phyloP scores from a whole-genome alignment of 2,329 filamentous ascomycete genomes.

The Diplodia scrobiculata region DNA sequence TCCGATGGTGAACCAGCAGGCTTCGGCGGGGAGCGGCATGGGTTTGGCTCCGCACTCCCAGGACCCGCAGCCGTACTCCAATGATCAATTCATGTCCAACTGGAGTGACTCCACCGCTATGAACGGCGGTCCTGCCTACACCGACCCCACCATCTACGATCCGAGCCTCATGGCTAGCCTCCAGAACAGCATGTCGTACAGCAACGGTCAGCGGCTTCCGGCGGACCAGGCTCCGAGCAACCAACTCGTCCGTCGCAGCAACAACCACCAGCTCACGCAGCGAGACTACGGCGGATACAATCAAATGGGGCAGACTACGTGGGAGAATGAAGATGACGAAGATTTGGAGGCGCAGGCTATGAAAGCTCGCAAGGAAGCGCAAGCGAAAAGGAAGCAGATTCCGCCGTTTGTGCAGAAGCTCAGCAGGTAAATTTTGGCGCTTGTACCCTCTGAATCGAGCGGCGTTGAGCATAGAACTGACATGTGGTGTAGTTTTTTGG shows the following conservation, averaged over 20 bases:
- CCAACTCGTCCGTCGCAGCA: slow-evolving; percentile 51
- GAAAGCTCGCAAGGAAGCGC: slow-evolving; percentile 81
- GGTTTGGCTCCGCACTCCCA: slow-evolving; percentile 36
- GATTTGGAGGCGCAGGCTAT: slow-evolving; percentile 77
- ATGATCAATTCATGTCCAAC: slow-evolving; percentile 40
- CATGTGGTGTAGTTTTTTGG: slow-evolving; percentile 72
- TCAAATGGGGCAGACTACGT: slow-evolving; percentile 53
- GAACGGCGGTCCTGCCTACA: slow-evolving; percentile 38
- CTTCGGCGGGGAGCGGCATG: slow-evolving; percentile 33
- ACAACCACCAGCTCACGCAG: slow-evolving; percentile 51
- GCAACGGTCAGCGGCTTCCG: slow-evolving; percentile 29
- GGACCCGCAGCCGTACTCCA: slow-evolving; percentile 31
- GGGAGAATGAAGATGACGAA: slow-evolving; percentile 72
- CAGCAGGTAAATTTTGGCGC: slow-evolving; percentile 70
- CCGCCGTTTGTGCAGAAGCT: slow-evolving; percentile 97
- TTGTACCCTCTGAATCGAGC: background rate
- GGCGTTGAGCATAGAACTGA: slow-evolving; percentile 24
- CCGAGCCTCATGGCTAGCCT: slow-evolving; percentile 32
- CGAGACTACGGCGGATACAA: slow-evolving; percentile 32
- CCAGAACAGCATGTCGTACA: slow-evolving; percentile 33
- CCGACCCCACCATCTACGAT: slow-evolving; percentile 45
- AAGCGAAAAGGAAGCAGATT: slow-evolving; percentile 90
- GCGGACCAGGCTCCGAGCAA: slow-evolving; percentile 38
- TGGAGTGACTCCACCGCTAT: slow-evolving; percentile 40
- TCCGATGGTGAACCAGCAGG: slow-evolving; percentile 61